Evolutionary conservation across 2,329 filamentous ascomycete species (phyloP).

Genomic region (Cryoendolithus antarcticus): DNA sequence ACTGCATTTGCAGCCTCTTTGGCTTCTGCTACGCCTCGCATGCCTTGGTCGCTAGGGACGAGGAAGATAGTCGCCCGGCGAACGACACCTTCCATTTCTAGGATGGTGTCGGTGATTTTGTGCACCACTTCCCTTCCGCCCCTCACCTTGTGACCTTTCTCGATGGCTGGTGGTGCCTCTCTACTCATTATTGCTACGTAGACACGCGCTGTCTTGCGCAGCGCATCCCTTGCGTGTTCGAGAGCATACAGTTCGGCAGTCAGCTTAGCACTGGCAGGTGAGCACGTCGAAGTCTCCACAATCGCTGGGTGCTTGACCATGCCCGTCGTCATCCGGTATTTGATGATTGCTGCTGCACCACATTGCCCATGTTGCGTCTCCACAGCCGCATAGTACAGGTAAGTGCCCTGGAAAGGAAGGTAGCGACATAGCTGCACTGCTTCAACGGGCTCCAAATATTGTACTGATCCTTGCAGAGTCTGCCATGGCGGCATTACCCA

Average conservation of each 20-base stretch:
- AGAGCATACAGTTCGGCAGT: conserved; percentile 1
- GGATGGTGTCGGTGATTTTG: background rate
- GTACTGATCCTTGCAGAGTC: background rate
- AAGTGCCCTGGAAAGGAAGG: conserved; percentile 1
- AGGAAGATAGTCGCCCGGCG: background rate
- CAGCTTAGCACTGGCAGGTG: conserved; percentile 1
- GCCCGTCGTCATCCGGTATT: conserved; percentile 1
- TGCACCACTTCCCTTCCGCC: background rate
- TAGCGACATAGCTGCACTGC: conserved; percentile 2
- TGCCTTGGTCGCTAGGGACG: background rate
- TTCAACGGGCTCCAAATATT: background rate
- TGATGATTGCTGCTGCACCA: conserved; percentile 1
- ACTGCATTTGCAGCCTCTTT: background rate
- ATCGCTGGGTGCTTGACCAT: conserved; percentile 1
- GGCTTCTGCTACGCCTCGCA: background rate
- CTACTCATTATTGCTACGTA: background rate
- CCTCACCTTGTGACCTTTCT: background rate
- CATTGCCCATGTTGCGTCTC: background rate
- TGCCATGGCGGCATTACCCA: conserved; percentile 1
- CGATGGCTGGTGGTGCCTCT: background rate
- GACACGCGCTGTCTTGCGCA: conserved; percentile 1
- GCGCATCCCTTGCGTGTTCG: background rate
- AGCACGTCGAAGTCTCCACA: background rate
- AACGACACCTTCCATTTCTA: background rate
- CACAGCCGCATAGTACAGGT: conserved; percentile 1